Percentiles rank a stretch among this genome's conserved stretches.
Evolutionary conservation across 495 filamentous ascomycete genomes (phyloP).

Genomic region (Aspergillus haitiensis): DNA sequence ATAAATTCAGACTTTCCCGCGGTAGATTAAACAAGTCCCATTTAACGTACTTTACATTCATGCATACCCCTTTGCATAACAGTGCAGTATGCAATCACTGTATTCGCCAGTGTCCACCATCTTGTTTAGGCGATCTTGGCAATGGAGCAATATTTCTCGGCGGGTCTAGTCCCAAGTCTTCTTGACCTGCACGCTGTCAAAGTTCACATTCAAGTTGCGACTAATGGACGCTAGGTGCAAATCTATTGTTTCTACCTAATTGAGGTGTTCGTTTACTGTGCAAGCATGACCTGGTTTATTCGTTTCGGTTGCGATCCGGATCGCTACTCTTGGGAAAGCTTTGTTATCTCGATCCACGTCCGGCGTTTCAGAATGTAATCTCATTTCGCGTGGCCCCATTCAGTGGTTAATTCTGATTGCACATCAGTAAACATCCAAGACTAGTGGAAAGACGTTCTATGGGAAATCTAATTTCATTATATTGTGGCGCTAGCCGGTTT

Average conservation of each 20-base stretch:
- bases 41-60: too few relatives aligned
- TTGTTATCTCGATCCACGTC: slow-evolving; percentile 25
- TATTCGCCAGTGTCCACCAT: too few relatives aligned
- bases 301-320: slow-evolving; percentile 8
- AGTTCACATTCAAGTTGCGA: too few relatives aligned
- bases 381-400: slow-evolving; percentile 29
- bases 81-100: too few relatives aligned
- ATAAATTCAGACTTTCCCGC: background rate
- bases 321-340: slow-evolving; percentile 17
- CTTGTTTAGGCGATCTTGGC: too few relatives aligned
- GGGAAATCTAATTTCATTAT: slow-evolving; percentile 23
- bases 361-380: slow-evolving; percentile 35
- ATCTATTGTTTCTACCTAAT: background rate
- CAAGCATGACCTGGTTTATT: background rate
- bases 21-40: too few relatives aligned
- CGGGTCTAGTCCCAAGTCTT: too few relatives aligned
- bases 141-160: too few relatives aligned
- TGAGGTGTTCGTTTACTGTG: background rate
- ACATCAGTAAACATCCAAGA: slow-evolving; percentile 15
- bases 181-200: too few relatives aligned
- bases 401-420: background rate
- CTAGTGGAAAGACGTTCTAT: slow-evolving; percentile 8
- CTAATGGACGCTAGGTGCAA: too few relatives aligned
- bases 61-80: too few relatives aligned
- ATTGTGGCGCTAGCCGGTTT: slow-evolving; percentile 18